These are phyloP conservation scores for Globisporangium perplexum DNA, from an alignment of 352 stramenopile species.

Conservation along the genomic window DNA sequence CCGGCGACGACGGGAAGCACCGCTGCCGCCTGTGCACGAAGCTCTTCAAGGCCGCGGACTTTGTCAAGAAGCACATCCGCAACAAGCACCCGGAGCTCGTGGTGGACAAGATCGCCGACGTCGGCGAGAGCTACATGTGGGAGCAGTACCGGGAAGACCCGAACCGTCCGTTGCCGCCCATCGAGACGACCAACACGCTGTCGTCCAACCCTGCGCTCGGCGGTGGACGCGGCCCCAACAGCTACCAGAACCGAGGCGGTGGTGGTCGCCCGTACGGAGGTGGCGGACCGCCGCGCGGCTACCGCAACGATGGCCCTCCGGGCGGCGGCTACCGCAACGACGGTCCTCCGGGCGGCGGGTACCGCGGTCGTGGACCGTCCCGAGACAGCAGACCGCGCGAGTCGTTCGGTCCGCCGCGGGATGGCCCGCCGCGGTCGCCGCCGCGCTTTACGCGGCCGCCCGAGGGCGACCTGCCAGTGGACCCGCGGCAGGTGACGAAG, in stretches of 20 bases:
- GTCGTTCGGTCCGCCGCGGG: conserved; percentile 10
- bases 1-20: conserved; percentile 77
- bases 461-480: conserved; percentile 68
- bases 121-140: conserved; percentile 86
- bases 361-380: conserved; percentile 43
- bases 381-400: conserved; percentile 36
- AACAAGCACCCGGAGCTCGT: conserved; percentile 85
- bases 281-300: conserved; percentile 21
- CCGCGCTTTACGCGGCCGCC: conserved; percentile 6
- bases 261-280: conserved; percentile 21
- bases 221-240: conserved; percentile 30
- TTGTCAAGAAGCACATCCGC: conserved; percentile 86
- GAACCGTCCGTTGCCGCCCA: conserved; percentile 65
- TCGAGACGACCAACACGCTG: conserved; percentile 67
- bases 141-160: conserved; percentile 80
- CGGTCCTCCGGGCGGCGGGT: conserved; percentile 24
- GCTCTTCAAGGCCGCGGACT: conserved; percentile 84
- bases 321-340: conserved; percentile 41
- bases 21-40: conserved; percentile 82
- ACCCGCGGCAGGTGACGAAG: conserved; percentile 74
- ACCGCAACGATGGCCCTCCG: conserved; percentile 42
- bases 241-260: conserved; percentile 22
- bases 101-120: conserved; percentile 75
- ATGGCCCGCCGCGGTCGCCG: conserved; percentile 12
- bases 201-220: conserved; percentile 52